Conservation (phyloP, 1,284 basidiomycete species). For the Apiotrichum porosum region DNA sequence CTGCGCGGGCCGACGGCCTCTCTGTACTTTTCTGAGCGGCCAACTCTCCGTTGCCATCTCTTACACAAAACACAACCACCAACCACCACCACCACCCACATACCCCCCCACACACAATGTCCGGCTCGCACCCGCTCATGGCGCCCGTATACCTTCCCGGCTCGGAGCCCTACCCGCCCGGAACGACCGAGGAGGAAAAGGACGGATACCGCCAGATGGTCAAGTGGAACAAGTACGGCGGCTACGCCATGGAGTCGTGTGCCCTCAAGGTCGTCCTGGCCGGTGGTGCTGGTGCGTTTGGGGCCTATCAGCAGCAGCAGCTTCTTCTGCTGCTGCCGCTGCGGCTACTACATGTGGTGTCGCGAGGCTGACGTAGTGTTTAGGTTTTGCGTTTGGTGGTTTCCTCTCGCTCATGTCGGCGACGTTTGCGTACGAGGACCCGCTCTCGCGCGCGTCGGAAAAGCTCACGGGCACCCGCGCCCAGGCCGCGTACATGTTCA, state of each 20-base stretch:
- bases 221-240: slow-evolving; percentile 68
- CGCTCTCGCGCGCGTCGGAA: slow-evolving; percentile 63
- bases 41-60: neutral
- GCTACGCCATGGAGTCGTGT: slow-evolving; percentile 75
- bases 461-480: slow-evolving; percentile 41
- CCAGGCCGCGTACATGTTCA: slow-evolving; percentile 77
- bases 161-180: slow-evolving; percentile 63
- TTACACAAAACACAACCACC: neutral
- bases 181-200: slow-evolving; percentile 74
- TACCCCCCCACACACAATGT: slow-evolving; percentile 2
- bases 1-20: too few species aligned
- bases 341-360: too few species aligned
- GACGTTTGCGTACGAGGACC: slow-evolving; percentile 93
- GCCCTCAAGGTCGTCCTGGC: slow-evolving; percentile 72
- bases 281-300: slow-evolving; percentile 66
- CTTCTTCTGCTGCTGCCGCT: too few species aligned
- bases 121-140: slow-evolving; percentile 24
- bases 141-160: slow-evolving; percentile 48
- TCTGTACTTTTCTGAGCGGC: too few species aligned
- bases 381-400: slow-evolving; percentile 85
- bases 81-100: neutral
- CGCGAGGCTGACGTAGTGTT: too few species aligned
- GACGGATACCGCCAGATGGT: slow-evolving; percentile 62
- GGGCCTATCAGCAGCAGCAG: neutral
- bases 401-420: slow-evolving; percentile 96